These are phyloP conservation scores for Heritiera fomes DNA, from an alignment of 345 rosid genomes.

Conservation along the genomic window DNA sequence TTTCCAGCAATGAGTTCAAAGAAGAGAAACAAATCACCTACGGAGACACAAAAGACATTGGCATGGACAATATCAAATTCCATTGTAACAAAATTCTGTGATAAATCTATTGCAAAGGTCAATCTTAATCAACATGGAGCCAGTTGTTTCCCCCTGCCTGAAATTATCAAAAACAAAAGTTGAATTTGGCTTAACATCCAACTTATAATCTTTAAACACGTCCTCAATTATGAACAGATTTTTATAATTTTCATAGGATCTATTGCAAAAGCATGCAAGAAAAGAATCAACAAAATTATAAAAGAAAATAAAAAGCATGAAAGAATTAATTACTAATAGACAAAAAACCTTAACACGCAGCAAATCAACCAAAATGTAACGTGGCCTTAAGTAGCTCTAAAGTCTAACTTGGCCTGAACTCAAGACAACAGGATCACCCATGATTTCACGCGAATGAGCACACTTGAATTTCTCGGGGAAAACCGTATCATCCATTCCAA, in stretches of 20 bases:
- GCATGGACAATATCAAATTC: constrained; percentile 9
- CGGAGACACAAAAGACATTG: background rate
- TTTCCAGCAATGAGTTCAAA: constrained; percentile 7
- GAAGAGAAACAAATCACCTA: background rate
- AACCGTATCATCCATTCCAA: background rate
- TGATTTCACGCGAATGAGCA: background rate
- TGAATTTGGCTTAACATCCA: background rate
- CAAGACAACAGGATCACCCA: constrained; percentile 53
- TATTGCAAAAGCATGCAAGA: background rate
- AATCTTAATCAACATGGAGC: background rate
- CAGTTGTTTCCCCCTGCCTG: background rate
- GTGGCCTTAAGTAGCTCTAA: background rate
- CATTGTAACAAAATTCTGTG: background rate
- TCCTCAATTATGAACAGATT: background rate
- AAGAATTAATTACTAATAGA: background rate
- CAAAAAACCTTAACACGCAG: background rate
- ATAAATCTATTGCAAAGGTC: background rate
- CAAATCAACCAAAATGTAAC: too few relatives aligned
- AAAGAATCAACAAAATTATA: background rate
- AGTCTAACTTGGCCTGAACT: constrained; percentile 55
- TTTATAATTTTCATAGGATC: background rate
- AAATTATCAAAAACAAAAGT: background rate
- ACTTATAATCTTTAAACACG: background rate
- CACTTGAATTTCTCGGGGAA: background rate
- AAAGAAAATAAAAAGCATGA: background rate